Evolutionary conservation across 495 filamentous ascomycete genomes (phyloP).

Genomic region (Penicillium pancosmium): DNA sequence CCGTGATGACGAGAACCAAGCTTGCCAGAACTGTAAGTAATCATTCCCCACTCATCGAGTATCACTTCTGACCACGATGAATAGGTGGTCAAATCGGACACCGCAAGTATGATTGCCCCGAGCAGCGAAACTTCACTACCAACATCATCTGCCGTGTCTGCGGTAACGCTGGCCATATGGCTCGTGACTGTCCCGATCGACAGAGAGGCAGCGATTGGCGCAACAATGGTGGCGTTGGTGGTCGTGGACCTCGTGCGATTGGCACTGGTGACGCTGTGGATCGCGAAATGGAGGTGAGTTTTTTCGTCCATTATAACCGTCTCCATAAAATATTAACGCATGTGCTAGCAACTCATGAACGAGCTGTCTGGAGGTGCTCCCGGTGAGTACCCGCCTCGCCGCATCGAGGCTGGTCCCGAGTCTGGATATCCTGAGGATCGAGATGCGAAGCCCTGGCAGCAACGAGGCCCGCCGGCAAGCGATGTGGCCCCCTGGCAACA

Average conservation of each 20-base stretch:
- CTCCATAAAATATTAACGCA: slow-evolving; percentile 35
- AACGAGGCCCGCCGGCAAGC: slow-evolving; percentile 75
- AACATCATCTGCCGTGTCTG: slow-evolving; percentile 99
- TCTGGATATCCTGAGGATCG: slow-evolving; percentile 54
- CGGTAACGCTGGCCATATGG: slow-evolving; percentile 93
- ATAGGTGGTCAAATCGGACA: slow-evolving; percentile 93
- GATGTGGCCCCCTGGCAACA: slow-evolving; percentile 78
- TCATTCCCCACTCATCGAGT: slow-evolving; percentile 8
- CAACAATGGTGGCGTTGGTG: slow-evolving; percentile 57
- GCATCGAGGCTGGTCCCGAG: slow-evolving; percentile 83
- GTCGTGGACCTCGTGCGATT: slow-evolving; percentile 62
- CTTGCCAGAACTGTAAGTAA: slow-evolving; percentile 92
- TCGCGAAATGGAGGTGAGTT: slow-evolving; percentile 87
- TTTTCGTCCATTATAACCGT: neutral
- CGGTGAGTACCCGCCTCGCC: slow-evolving; percentile 67
- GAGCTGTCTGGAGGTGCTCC: slow-evolving; percentile 83
- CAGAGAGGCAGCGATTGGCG: slow-evolving; percentile 91
- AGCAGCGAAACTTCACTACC: slow-evolving; percentile 96
- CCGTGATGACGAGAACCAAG: slow-evolving; percentile 98
- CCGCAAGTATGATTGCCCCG: slow-evolving; percentile 97
- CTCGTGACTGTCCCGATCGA: slow-evolving; percentile 89
- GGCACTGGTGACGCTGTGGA: slow-evolving; percentile 84
- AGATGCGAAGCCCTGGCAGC: slow-evolving; percentile 86
- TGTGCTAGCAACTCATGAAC: slow-evolving; percentile 87
- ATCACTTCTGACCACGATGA: slow-evolving; percentile 11